Evolutionary conservation across 345 rosid genomes (phyloP), one percentile per base, ranked within the genome.

Genomic region (Salix viminalis): DNA sequence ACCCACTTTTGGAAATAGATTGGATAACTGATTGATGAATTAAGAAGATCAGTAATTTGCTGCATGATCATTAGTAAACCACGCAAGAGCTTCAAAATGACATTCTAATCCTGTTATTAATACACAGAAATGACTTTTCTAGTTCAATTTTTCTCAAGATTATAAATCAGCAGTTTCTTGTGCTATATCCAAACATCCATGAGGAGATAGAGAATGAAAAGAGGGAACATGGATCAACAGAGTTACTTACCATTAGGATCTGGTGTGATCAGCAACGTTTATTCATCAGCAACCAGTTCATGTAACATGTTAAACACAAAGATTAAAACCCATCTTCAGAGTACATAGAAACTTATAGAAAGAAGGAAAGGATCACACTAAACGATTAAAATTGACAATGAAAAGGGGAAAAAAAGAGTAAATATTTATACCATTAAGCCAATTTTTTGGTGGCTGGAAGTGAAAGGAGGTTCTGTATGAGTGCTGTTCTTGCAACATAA

Each of bases 391-490:
- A 26, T 3, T 30, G 15, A 76, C 16, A 52, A 41, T 2, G 9
- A 23, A 26, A 67, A 24, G 37, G 36, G 2, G 0, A 3, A 2
- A 2, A 16, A 23, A 23, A 44, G 46, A 44, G 65, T 13, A 18
- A 64, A 60, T 44, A 28, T 26, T 36, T 26, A 46, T 75, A 86
- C 89, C 90, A 24, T 87, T 89, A 28, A 87, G 78, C 90, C 92
- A 89, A 42, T 86, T 87, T 71, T 75, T 61, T 41, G 82, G 86
- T 69, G 90, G 80, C 16, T 80, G 92, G 83, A 89, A 89, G 37
- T 87, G 92, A 64, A 69, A 89, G 44, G 84, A 77, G 21, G 89
- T 82, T 64, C 77, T 75, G 75, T 84, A 82, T 48, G 82, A 74
- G 37, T 74, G 85, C 14, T 39, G 39, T 44, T 80, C 73, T 62